Evolutionary conservation across 192 early-diverging fungal species (phyloP).

Genomic region (Chytriomyces confervae): DNA sequence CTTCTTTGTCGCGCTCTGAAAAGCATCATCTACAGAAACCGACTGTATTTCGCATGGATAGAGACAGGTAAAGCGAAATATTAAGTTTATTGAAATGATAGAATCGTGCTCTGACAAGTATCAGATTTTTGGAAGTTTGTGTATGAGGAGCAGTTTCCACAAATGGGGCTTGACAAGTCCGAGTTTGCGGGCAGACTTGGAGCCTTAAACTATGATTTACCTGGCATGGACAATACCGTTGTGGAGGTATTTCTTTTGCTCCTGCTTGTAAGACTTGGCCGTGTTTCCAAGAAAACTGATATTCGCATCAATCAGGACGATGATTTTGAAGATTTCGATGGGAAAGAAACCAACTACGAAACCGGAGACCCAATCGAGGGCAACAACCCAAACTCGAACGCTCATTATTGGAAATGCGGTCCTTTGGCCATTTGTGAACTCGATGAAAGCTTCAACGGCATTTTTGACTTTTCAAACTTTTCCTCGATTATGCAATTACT

Average conservation of each 20-base stretch:
- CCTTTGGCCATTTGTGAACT: conserved; percentile 57
- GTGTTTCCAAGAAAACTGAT: too few relatives aligned
- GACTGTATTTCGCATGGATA: conserved; percentile 47
- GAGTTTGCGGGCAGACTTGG: conserved; percentile 45
- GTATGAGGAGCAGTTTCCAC: conserved; percentile 54
- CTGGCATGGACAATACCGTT: conserved; percentile 52
- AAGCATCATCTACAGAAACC: conserved; percentile 41
- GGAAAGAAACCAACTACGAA: conserved; percentile 29
- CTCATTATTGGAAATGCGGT: conserved; percentile 42
- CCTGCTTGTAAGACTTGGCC: not conserved
- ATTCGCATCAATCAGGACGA: conserved; percentile 43
- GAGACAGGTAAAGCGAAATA: conserved; percentile 43
- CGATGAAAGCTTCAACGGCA: conserved; percentile 41
- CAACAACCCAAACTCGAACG: conserved; percentile 26
- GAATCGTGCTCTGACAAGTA: not conserved
- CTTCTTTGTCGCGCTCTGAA: conserved; percentile 46
- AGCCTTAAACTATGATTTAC: conserved; percentile 56
- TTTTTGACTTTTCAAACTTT: conserved; percentile 49
- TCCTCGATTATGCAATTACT: conserved; percentile 38
- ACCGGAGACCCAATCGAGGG: conserved; percentile 18
- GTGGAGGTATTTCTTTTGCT: conserved; percentile 41
- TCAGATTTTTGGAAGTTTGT: conserved; percentile 44
- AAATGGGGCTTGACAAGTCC: conserved; percentile 53
- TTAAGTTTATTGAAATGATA: conserved; percentile 8
- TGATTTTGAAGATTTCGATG: conserved; percentile 48